Base-by-base conservation (phyloP, 805 yeast genomes). In the Brettanomyces naardenensis region DNA sequence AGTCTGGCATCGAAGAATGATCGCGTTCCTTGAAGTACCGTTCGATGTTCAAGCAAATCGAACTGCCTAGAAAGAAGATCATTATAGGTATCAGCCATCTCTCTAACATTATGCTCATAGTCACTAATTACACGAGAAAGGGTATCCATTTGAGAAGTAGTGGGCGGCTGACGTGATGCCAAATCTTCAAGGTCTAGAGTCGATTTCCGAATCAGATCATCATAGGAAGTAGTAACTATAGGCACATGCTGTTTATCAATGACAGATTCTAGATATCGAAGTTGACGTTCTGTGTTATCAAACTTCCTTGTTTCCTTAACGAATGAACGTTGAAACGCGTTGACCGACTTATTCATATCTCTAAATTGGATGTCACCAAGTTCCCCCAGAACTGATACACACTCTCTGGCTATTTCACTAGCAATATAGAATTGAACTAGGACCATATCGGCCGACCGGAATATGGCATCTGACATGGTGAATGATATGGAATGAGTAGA, bases 361-460 rank as follows among this genome's bases (percentile, higher is more conserved):
- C 95, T 69, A 59, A 92, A 87, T 54, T 94, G 96, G 20, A 92
- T 73, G 43, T 77, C 65, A 19, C 95, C 94, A 56, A 86, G 66
- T 47, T 85, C 87, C 4, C 98, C 99, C 27, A 92, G 66, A 20
- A 85, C 75, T 41, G 86, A 75, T n/a, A 88, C 80, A 28, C 87
- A 76, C 42, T 88, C 95, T 45, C 97, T 69, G 6, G 95, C 76
- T 31, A 84, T 80, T 62, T 92, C 99, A 20, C 85, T 78, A 6
- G 97, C 90, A 42, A 92, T 77, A 59, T 86, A 90, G 49, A 92
- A 69, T 66, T 92, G 96, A 37, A 90, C 83, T 51, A 89, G 73
- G 35, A 95, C 77, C 97, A 92, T 94, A 54, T 85, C 95, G 80
- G 97, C 97, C 41, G 97, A 89, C 70, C 54, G 54, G 49, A 49